A percentile compares a stretch with the other conserved stretches of the same genome.
Evolutionary conservation across 1,284 basidiomycete genomes (phyloP).

Genomic region (Rhodotorula sp.): DNA sequence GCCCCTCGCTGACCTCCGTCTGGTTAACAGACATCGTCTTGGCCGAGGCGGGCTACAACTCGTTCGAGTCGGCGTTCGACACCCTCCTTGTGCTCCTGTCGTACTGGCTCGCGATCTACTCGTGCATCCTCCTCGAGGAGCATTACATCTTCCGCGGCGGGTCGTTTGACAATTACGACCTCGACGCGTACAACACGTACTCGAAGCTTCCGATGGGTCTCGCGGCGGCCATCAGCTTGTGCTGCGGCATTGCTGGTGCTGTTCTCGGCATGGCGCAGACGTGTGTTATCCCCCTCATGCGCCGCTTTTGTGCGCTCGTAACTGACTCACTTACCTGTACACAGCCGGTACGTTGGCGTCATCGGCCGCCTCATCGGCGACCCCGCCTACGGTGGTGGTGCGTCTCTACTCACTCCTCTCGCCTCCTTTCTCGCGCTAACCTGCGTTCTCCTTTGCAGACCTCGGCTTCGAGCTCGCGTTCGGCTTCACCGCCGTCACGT

Average conservation of each 20-base stretch:
- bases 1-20: neutral
- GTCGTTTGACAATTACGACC: constrained; percentile 48
- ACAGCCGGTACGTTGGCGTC: neutral
- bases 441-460: constrained; percentile 11
- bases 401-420: neutral
- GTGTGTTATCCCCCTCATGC: constrained; percentile 27
- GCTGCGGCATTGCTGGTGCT: constrained; percentile 49
- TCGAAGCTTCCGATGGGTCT: constrained; percentile 45
- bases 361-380: neutral
- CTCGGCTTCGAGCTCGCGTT: constrained; percentile 48
- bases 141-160: constrained; percentile 53
- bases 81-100: constrained; percentile 25
- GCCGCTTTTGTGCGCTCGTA: constrained; percentile 31
- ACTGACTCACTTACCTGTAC: no score
- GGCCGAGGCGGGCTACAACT: constrained; percentile 51
- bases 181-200: constrained; percentile 50
- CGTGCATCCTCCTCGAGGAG: constrained; percentile 50
- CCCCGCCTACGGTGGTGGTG: neutral
- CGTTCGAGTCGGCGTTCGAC: constrained; percentile 49
- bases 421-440: neutral
- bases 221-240: constrained; percentile 47
- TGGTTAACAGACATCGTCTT: constrained; percentile 41
- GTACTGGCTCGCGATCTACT: constrained; percentile 53
- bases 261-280: constrained; percentile 50
- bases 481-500: constrained; percentile 49